A percentile compares a stretch with the other conserved stretches of the same genome.
phyloP scores from a whole-genome alignment of 805 yeast genomes.

The Starmerella ratchasimensis region DNA sequence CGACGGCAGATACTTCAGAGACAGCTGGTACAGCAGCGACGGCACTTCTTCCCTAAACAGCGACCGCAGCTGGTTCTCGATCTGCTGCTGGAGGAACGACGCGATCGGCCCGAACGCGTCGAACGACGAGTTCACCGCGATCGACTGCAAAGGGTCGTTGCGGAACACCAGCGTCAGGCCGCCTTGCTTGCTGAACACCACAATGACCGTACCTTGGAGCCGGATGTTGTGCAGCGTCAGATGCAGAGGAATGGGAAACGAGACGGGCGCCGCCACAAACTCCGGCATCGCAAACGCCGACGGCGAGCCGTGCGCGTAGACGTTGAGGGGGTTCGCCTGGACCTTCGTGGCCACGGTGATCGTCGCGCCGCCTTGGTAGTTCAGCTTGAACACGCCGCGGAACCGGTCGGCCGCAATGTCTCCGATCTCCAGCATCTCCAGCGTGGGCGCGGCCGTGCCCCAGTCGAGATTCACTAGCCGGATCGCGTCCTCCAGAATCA shows the following conservation, averaged over 20 bases:
- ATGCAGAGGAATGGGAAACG: conserved; percentile 67
- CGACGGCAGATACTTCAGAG: conserved; percentile 46
- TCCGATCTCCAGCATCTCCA: conserved; percentile 72
- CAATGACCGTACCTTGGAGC: conserved; percentile 67
- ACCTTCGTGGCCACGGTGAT: conserved; percentile 65
- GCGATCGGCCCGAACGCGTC: conserved; percentile 75
- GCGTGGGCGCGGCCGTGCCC: conserved; percentile 59
- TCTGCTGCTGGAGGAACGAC: conserved; percentile 66
- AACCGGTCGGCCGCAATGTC: conserved; percentile 64
- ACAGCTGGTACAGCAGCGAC: conserved; percentile 59
- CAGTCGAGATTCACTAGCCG: conserved; percentile 54
- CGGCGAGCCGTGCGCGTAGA: conserved; percentile 34
- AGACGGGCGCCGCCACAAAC: conserved; percentile 49
- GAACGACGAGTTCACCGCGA: conserved; percentile 73
- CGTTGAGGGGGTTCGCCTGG: conserved; percentile 71
- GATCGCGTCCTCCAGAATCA: conserved; percentile 55
- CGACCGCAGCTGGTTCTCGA: conserved; percentile 66
- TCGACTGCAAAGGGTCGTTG: conserved; percentile 76
- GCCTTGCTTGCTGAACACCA: conserved; percentile 67
- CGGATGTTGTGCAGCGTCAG: conserved; percentile 57
- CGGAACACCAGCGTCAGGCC: conserved; percentile 79
- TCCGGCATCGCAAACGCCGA: conserved; percentile 49
- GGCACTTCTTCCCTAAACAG: conserved; percentile 77
- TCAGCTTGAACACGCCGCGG: conserved; percentile 68
- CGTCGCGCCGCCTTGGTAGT: conserved; percentile 61